phyloP scores from a whole-genome alignment of 768 basidiomycete genomes.

The Termitomyces sp. region DNA sequence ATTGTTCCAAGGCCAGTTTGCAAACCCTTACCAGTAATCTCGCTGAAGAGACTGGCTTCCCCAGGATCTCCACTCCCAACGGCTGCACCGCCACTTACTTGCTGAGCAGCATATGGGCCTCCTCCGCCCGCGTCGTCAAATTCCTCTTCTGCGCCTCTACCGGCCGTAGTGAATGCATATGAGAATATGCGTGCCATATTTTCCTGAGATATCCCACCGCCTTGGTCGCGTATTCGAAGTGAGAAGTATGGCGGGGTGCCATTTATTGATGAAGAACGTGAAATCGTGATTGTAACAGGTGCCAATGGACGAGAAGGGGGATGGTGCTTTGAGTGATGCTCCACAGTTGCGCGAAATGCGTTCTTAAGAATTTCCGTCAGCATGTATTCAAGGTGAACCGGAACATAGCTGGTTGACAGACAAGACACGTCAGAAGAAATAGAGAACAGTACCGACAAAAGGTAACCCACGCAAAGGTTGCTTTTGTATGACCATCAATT shows the following conservation, averaged over 20 bases:
- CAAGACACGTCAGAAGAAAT: constrained; percentile 1
- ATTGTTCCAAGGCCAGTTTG: constrained; percentile 85
- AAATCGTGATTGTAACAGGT: constrained; percentile 68
- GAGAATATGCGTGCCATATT: constrained; percentile 82
- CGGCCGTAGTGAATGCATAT: constrained; percentile 88
- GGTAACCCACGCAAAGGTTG: constrained; percentile 72
- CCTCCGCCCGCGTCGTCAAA: constrained; percentile 41
- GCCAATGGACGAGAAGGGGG: constrained; percentile 37
- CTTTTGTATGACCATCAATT: constrained; percentile 65
- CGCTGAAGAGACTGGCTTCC: constrained; percentile 59
- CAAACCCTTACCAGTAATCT: constrained; percentile 72
- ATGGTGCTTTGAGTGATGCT: constrained; percentile 51
- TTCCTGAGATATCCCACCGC: constrained; percentile 73
- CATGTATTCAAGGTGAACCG: constrained; percentile 88
- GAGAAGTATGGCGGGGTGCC: constrained; percentile 50
- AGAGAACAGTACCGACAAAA: background rate
- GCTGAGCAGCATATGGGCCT: constrained; percentile 76
- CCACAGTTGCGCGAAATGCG: constrained; percentile 84
- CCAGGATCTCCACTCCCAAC: constrained; percentile 38
- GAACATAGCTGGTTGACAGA: constrained; percentile 51
- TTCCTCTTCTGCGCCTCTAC: constrained; percentile 32
- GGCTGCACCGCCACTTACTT: constrained; percentile 67
- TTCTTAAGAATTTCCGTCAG: constrained; percentile 90
- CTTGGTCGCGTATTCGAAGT: constrained; percentile 78
- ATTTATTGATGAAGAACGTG: constrained; percentile 39